Percentiles rank a stretch among this genome's conserved stretches.
Conservation (phyloP, 257 asterid species). For the Verbena officinalis region DNA sequence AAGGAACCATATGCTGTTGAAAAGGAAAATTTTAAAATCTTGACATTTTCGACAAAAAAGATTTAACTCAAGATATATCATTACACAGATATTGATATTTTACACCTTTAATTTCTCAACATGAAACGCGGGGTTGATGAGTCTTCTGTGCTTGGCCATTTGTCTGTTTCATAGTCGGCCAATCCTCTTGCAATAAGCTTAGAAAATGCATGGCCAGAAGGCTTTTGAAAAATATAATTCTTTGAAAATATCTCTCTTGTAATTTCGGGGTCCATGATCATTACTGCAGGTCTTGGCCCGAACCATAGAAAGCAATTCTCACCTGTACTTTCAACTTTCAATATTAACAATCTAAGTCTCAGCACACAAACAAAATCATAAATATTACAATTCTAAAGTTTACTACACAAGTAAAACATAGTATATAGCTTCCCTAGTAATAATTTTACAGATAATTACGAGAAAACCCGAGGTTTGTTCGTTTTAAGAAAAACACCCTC, state of each 20-base stretch:
- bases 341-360: not conserved
- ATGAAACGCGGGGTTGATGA: constrained; percentile 63
- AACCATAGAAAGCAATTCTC: constrained; percentile 46
- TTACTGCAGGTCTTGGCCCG: constrained; percentile 45
- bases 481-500: no score
- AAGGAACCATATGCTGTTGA: constrained; percentile 51
- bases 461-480: no score
- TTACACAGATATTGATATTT: no score
- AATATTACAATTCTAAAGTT: not conserved
- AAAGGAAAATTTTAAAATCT: no score
- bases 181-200: constrained; percentile 42
- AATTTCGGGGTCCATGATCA: constrained; percentile 43
- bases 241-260: constrained; percentile 52
- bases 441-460: no score
- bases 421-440: no score
- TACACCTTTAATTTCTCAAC: constrained; percentile 51
- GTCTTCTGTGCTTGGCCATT: constrained; percentile 64
- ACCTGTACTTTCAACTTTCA: constrained; percentile 43
- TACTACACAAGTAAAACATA: no score
- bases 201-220: constrained; percentile 26
- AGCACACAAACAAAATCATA: not conserved
- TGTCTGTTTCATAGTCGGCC: constrained; percentile 40
- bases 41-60: no score
- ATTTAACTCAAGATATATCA: no score
- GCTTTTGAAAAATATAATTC: constrained; percentile 42